Conservation (phyloP, 805 yeast species). For the Starmerella floricola region DNA sequence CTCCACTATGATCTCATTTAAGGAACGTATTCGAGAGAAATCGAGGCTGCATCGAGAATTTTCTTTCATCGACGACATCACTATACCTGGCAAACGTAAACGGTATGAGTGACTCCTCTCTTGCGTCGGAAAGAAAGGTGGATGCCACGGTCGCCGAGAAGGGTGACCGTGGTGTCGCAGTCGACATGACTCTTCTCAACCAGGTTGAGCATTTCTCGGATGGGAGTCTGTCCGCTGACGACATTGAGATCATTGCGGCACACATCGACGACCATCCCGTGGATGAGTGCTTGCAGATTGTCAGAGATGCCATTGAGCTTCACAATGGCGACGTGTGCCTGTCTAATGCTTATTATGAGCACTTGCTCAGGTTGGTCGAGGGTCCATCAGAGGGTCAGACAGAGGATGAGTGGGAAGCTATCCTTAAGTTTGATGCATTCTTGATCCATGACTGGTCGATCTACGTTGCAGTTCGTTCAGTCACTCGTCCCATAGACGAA, state of each 20-base stretch:
- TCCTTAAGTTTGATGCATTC: conserved; percentile 34
- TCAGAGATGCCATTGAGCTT: conserved; percentile 32
- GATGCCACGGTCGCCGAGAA: not conserved
- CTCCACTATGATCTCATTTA: no score
- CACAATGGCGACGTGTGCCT: conserved; percentile 41
- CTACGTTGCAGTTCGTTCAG: conserved; percentile 49
- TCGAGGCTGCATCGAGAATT: no score
- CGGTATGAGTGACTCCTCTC: conserved; percentile 1
- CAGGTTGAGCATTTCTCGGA: conserved; percentile 23
- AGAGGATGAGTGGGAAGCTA: conserved; percentile 22
- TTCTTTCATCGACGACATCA: no score
- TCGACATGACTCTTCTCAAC: conserved; percentile 18
- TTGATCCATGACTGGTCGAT: conserved; percentile 38
- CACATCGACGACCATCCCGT: conserved; percentile 24
- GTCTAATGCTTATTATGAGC: conserved; percentile 31
- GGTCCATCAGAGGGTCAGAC: conserved; percentile 12
- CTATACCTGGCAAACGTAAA: no score
- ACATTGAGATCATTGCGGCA: conserved; percentile 12
- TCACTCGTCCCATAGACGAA: conserved; percentile 43
- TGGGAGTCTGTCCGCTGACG: conserved; percentile 24
- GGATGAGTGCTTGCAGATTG: conserved; percentile 33
- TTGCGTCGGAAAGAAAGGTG: not conserved
- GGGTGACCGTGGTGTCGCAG: not conserved
- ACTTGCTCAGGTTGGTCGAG: conserved; percentile 27
- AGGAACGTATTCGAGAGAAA: no score